Base-by-base conservation (phyloP, 331 rosid species). In the Malus hybrid region DNA sequence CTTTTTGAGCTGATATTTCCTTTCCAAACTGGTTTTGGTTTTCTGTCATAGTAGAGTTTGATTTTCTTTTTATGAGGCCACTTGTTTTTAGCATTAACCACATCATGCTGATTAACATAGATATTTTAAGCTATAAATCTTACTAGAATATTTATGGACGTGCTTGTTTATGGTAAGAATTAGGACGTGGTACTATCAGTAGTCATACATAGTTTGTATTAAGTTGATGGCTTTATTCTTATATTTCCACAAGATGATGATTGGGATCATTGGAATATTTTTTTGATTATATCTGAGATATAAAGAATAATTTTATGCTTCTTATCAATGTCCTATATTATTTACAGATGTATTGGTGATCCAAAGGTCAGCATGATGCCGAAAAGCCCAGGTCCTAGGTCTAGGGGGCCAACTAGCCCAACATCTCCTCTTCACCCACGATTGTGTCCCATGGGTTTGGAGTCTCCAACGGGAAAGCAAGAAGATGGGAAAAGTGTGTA, bases 401-500 rank as follows among this genome's bases (percentile, higher is more conserved):
- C 92, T 33, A 84, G 92, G 85, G 96, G 96, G 11, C 93, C 96
- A 27, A 84, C 97, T 44, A 92, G 97, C 85, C 99, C 99, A 14
- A 92, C 99, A 32, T 91, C 97, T 20, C 92, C 98, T 70, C 92
- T 93, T 65, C 91, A 91, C 80, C 82, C 88, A 3, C 88, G 82
- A 87, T 72, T 91, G 71, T 72, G 71, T 34, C 77, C 27, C 72
- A 66, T 79, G 80, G 86, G 87, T 86, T 77, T 88, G 59, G 98
- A 91, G 75, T 94, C 98, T 65, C 86, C 92, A 44, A 80, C 89
- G 5, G 87, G 91, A 62, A 93, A 81, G 83, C 92, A 80, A 83
- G 98, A 93, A 57, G 97, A 93, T 75, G 97, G 86, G 44, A 89
- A 83, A 83, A 84, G 88, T 75, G 84, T 83, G 39, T 86, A 87